Evolutionary conservation across 179 eudicot genomes (phyloP).

Genomic region (Corrigiola litoralis): DNA sequence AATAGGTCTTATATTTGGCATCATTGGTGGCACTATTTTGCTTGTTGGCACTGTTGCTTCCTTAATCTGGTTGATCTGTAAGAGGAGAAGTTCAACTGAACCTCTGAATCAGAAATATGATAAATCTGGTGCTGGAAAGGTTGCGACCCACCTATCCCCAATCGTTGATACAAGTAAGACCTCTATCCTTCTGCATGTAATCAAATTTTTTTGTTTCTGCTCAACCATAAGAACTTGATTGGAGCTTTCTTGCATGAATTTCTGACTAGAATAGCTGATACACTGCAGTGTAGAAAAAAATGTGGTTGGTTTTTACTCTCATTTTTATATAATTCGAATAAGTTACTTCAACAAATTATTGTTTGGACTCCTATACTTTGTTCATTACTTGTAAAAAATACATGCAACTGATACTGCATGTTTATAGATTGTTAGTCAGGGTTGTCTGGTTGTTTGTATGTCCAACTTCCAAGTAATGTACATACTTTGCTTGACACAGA

Average conservation of each 20-base stretch:
- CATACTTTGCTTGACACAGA: slow-evolving; percentile 27
- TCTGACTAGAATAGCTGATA: too few relatives aligned
- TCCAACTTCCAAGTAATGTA: not conserved
- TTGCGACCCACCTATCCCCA: slow-evolving; percentile 37
- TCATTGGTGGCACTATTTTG: slow-evolving; percentile 51
- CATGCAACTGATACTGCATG: not conserved
- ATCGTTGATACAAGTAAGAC: slow-evolving; percentile 47
- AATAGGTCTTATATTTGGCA: slow-evolving; percentile 59
- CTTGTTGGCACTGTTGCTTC: slow-evolving; percentile 35
- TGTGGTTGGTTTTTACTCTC: not conserved
- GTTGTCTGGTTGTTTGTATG: not conserved
- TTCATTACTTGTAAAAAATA: not conserved
- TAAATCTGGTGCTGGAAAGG: slow-evolving; percentile 41
- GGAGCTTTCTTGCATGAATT: not conserved
- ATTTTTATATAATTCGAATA: not conserved
- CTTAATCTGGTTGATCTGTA: slow-evolving; percentile 34
- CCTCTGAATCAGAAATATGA: slow-evolving; percentile 23
- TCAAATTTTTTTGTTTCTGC: not conserved
- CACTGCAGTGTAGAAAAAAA: not conserved
- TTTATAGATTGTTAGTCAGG: not conserved
- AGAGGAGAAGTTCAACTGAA: slow-evolving; percentile 21
- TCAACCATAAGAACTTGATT: not conserved
- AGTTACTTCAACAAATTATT: too few relatives aligned
- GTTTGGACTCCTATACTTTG: not conserved
- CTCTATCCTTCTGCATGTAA: not conserved